Evolutionary conservation across 2,329 filamentous ascomycete genomes (phyloP).

Genomic region (Penicillium brevicompactum): DNA sequence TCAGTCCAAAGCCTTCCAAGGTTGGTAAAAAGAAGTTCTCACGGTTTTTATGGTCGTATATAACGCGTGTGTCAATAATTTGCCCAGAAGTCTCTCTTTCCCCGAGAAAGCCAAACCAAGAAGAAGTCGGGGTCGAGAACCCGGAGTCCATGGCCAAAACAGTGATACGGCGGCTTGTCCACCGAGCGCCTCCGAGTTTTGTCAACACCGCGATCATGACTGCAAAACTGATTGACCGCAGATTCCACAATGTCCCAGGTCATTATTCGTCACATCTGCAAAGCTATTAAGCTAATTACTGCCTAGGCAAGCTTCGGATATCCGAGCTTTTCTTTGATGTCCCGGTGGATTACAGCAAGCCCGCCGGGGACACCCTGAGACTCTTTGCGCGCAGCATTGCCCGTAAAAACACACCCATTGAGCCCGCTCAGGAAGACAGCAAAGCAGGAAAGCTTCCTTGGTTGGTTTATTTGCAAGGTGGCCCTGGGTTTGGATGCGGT

Average conservation of each 20-base stretch:
- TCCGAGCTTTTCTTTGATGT: slow-evolving; percentile 87
- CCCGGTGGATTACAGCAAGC: slow-evolving; percentile 73
- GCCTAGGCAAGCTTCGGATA: slow-evolving; percentile 69
- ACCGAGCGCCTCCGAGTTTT: slow-evolving; percentile 7
- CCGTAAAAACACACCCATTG: slow-evolving; percentile 58
- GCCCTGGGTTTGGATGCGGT: slow-evolving; percentile 76
- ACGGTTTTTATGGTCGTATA: too few relatives aligned
- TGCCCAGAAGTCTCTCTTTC: too few relatives aligned
- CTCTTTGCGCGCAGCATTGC: slow-evolving; percentile 77
- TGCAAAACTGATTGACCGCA: slow-evolving; percentile 42
- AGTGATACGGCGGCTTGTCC: background rate
- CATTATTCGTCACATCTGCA: background rate
- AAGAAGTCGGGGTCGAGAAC: background rate
- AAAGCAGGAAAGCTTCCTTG: slow-evolving; percentile 55
- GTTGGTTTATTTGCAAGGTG: slow-evolving; percentile 78
- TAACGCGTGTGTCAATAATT: too few relatives aligned
- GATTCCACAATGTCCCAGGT: slow-evolving; percentile 43
- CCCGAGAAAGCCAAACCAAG: too few relatives aligned
- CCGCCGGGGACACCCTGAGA: slow-evolving; percentile 62
- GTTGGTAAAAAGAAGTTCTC: too few relatives aligned
- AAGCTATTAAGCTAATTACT: background rate
- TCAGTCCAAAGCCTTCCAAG: too few relatives aligned
- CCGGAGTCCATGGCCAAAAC: background rate
- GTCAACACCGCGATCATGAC: slow-evolving; percentile 32
- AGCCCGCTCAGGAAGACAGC: slow-evolving; percentile 45